Conservation (phyloP, 805 yeast genomes). For the Metschnikowia cerradonensis region DNA sequence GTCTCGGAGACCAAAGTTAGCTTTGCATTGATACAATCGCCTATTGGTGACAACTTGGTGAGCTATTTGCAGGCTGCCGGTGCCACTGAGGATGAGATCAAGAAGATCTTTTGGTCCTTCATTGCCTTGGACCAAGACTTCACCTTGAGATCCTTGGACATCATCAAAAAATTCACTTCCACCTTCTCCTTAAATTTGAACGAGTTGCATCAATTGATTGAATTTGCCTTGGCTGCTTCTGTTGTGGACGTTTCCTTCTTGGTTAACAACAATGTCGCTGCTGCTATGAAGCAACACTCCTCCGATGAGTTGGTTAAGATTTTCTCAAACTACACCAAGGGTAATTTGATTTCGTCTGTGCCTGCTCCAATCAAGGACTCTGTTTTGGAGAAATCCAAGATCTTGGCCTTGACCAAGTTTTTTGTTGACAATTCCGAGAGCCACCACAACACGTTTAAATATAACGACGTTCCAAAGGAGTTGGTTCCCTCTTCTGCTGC, state of each 20-base stretch:
- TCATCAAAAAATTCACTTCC: conserved; percentile 34
- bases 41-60: conserved; percentile 35
- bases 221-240: conserved; percentile 35
- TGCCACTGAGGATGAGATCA: conserved; percentile 28
- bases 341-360: conserved; percentile 28
- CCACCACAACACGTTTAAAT: conserved; percentile 28
- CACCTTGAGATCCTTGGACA: conserved; percentile 29
- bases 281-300: conserved; percentile 26
- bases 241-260: conserved; percentile 40
- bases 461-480: conserved; percentile 33
- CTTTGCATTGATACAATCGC: conserved; percentile 30
- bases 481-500: conserved; percentile 27
- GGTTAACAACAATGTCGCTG: conserved; percentile 38
- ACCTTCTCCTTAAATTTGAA: conserved; percentile 19
- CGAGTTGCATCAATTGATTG: conserved; percentile 30
- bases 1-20: conserved; percentile 28
- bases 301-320: conserved; percentile 25
- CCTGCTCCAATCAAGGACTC: conserved; percentile 22
- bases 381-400: conserved; percentile 34
- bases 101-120: conserved; percentile 35
- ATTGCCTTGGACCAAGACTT: conserved; percentile 31
- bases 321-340: conserved; percentile 33
- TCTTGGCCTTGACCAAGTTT: conserved; percentile 38
- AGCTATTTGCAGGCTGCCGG: conserved; percentile 33
- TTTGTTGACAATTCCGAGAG: conserved; percentile 26